These are phyloP conservation scores for Dryadomyces sulphureus DNA, from an alignment of 2,329 filamentous ascomycete species.

Conservation along the genomic window DNA sequence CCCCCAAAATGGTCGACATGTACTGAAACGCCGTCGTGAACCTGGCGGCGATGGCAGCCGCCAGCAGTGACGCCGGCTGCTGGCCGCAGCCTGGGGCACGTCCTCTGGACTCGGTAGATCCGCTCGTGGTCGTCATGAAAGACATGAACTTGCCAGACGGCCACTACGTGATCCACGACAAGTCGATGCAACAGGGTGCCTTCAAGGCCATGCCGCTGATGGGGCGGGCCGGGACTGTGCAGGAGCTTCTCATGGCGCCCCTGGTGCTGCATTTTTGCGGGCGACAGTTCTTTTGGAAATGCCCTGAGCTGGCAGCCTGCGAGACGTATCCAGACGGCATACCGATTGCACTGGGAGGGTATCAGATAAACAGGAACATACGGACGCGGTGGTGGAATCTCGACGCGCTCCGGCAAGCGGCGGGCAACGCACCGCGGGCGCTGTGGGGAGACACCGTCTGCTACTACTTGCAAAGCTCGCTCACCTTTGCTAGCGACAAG, in stretches of 20 bases:
- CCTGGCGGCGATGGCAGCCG: neutral
- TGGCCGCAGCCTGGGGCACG: neutral
- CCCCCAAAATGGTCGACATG: slow-evolving; percentile 10
- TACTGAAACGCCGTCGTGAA: slow-evolving; percentile 9
- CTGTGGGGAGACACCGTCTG: neutral
- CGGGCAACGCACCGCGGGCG: too few relatives aligned
- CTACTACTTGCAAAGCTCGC: neutral
- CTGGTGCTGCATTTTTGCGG: neutral
- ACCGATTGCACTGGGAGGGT: neutral
- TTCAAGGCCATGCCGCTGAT: neutral
- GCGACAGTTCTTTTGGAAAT: slow-evolving; percentile 4
- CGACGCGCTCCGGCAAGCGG: neutral
- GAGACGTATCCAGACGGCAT: neutral
- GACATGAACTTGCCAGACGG: neutral
- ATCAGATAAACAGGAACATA: neutral
- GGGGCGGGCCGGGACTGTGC: neutral
- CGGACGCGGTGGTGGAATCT: neutral
- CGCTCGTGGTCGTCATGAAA: neutral
- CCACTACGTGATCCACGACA: neutral
- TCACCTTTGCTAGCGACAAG: slow-evolving; percentile 3
- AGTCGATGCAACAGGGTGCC: neutral
- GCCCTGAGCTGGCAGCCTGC: neutral
- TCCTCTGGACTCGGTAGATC: neutral
- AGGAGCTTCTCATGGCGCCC: slow-evolving; percentile 2
- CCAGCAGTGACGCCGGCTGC: neutral